Percentiles rank a stretch among this genome's conserved stretches.
These are phyloP conservation scores for Chenopodium quinoa DNA, from an alignment of 148 eudicot genomes.

Conservation along the genomic window DNA sequence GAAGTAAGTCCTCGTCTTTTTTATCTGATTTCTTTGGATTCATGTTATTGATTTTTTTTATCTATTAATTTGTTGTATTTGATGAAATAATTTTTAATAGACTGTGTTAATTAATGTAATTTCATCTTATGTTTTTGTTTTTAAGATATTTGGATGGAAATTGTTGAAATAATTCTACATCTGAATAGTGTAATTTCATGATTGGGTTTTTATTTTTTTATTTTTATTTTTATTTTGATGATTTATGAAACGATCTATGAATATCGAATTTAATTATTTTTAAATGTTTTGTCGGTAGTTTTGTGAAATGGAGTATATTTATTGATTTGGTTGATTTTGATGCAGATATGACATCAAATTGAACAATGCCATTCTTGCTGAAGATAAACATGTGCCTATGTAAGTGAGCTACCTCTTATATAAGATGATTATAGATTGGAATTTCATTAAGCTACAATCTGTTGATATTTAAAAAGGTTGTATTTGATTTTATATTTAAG, in stretches of 20 bases:
- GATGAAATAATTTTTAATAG: neutral
- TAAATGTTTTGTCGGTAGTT: neutral
- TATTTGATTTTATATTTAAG: too few relatives aligned
- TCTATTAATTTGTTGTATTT: too few relatives aligned
- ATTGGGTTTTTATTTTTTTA: neutral
- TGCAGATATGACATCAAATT: conserved; percentile 18
- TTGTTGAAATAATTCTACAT: neutral
- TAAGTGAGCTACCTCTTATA: conserved; percentile 8
- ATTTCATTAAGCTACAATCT: too few relatives aligned
- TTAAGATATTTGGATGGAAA: neutral
- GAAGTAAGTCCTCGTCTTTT: neutral
- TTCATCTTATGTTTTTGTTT: neutral
- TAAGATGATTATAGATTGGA: neutral
- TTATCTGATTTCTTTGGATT: neutral
- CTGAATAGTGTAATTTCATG: neutral
- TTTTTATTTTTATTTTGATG: neutral
- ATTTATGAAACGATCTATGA: neutral
- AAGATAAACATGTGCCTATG: conserved; percentile 16
- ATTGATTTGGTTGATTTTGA: neutral
- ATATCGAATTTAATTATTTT: neutral
- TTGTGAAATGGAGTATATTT: neutral
- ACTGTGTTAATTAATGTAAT: neutral
- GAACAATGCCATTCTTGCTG: conserved; percentile 21
- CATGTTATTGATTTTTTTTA: too few relatives aligned
- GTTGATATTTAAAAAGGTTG: too few relatives aligned